Evolutionary conservation across 2,329 filamentous ascomycete genomes (phyloP), one percentile per base, ranked within the genome.

Genomic region (Blumeria graminis): DNA sequence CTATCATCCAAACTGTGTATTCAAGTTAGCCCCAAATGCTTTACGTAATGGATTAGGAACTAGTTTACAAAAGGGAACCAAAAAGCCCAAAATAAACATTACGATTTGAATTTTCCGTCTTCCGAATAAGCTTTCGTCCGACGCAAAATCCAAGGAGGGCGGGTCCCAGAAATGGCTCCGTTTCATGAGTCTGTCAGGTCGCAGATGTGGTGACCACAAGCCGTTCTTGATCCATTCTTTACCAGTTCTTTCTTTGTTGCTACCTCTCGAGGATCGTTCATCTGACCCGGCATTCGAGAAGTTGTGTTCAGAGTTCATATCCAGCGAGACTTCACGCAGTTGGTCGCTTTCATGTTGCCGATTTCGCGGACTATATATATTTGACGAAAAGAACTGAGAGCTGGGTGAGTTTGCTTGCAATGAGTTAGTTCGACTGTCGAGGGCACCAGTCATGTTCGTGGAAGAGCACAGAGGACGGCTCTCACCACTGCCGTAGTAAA

Each of bases 181-280:
- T 71, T 69, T 72, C 50, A 76, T 72, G 14, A 80, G 72, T 57
- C 76, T 74, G 64, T 88, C 83, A 11, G 73, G 71, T 55, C 76
- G 75, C 34, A 89, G 69, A 68, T 88, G 84, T 9, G 84, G 84
- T 3, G 82, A 86, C 81, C 82, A 86, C 60, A 84, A 74, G 61
- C 77, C 75, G 39, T 81, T 76, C 62, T 84, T 74, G 60, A 77
- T 75, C 56, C 81, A 76, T 60, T 65, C 64, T 52, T 65, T 62
- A 34, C 62, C 63, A 10, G 55, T 56, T n/a, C 34, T 22, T 4
- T 18, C 11, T 14, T 13, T 18, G 18, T 28, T 53, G 18, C 22
- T 55, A 16, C 52, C 51, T 22, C n/a, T 22, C 13, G n/a, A 22
- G 10, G 32, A 16, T 22, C 14, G 10, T 16, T 39, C 13, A 14